A percentile compares a stretch with the other conserved stretches of the same genome.
These are phyloP conservation scores for Symbiodinium natans DNA, from an alignment of 73 alveolate genomes.

Conservation along the genomic window DNA sequence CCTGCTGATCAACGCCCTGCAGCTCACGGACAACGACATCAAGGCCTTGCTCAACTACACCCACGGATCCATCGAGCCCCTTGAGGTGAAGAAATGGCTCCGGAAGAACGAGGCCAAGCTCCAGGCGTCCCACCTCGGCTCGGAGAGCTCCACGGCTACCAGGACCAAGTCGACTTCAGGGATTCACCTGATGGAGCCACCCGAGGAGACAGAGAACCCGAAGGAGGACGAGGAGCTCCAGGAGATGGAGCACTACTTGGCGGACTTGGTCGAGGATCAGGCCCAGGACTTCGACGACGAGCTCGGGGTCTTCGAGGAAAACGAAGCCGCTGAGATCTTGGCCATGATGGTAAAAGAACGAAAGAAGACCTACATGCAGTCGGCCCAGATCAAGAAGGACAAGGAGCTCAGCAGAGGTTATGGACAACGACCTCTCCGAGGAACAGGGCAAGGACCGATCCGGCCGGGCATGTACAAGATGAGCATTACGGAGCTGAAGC, in stretches of 20 bases:
- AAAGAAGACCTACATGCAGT: neutral
- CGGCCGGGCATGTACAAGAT: neutral
- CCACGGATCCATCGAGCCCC: neutral
- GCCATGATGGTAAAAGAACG: neutral
- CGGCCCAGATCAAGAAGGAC: neutral
- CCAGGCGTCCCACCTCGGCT: neutral
- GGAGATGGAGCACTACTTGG: neutral
- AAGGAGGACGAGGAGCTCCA: neutral
- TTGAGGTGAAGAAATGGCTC: neutral
- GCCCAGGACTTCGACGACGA: neutral
- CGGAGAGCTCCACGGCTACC: neutral
- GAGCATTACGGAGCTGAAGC: neutral
- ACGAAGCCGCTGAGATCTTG: neutral
- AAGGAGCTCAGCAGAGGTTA: neutral
- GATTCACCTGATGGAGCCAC: neutral
- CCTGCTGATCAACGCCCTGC: neutral
- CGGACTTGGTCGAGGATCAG: neutral
- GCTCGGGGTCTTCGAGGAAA: neutral
- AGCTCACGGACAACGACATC: neutral
- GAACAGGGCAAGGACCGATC: neutral
- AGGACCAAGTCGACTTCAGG: neutral
- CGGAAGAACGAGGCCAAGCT: slow-evolving; percentile 32
- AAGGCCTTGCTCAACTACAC: slow-evolving; percentile 1
- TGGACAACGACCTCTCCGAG: neutral
- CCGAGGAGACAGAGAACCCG: neutral